Conservation (phyloP, 257 asterid species). For the Handroanthus guayacan region DNA sequence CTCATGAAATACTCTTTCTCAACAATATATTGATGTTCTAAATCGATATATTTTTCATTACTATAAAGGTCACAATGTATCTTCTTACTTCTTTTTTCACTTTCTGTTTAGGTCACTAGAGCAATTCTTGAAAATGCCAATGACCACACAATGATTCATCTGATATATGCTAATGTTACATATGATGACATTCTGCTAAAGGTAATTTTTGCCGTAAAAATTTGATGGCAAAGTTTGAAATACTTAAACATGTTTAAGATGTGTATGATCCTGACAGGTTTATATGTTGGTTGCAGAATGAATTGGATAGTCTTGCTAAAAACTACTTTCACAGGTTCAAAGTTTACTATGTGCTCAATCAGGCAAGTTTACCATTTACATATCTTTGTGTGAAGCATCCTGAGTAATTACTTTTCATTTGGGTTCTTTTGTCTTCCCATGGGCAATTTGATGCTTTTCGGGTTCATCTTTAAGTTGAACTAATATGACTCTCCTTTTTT, state of each 20-base stretch:
- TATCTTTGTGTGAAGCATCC: neutral
- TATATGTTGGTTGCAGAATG: conserved; percentile 61
- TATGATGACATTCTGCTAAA: conserved; percentile 86
- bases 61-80: neutral
- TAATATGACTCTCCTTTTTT: neutral
- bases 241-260: neutral
- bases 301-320: conserved; percentile 68
- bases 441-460: neutral
- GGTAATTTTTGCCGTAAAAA: conserved; percentile 49
- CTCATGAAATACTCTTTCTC: conserved; percentile 19
- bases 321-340: conserved; percentile 67
- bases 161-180: conserved; percentile 91
- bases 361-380: conserved; percentile 50
- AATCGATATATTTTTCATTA: neutral
- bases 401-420: neutral
- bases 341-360: conserved; percentile 82
- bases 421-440: neutral
- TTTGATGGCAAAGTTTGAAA: neutral
- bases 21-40: neutral
- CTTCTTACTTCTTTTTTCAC: conserved; percentile 3
- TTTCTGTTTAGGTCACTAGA: conserved; percentile 73
- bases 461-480: neutral
- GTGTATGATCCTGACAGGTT: conserved; percentile 17
- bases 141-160: conserved; percentile 79
- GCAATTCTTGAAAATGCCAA: conserved; percentile 86